Conservation (phyloP, 2,329 filamentous ascomycete genomes). For the Venturia carpophila region DNA sequence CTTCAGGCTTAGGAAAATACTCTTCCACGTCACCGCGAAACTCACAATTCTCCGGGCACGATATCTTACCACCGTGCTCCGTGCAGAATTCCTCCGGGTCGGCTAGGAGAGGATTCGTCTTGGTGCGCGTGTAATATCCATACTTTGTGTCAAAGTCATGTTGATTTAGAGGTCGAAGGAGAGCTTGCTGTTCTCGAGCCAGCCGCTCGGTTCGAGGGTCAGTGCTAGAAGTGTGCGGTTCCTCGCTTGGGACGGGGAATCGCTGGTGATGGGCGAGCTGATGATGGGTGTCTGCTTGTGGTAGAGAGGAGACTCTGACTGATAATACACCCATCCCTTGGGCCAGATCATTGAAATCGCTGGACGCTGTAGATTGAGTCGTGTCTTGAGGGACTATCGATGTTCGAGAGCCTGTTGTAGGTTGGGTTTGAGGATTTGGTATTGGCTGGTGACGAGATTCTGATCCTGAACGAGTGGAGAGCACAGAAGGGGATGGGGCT, state of each 20-base stretch:
- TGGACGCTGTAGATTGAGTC: neutral
- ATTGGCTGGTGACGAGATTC: neutral
- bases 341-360: neutral
- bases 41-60: too few relatives aligned
- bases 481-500: too few relatives aligned
- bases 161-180: too few relatives aligned
- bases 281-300: neutral
- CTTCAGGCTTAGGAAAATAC: too few relatives aligned
- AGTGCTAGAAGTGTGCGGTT: neutral
- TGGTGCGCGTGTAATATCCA: too few relatives aligned
- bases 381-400: neutral
- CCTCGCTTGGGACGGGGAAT: neutral
- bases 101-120: too few relatives aligned
- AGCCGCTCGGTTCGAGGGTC: neutral
- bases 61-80: too few relatives aligned
- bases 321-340: neutral
- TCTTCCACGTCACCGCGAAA: too few relatives aligned
- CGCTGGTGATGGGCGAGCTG: neutral
- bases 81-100: too few relatives aligned
- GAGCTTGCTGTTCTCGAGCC: too few relatives aligned
- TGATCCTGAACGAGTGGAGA: too few relatives aligned
- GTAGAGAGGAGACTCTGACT: neutral
- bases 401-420: neutral
- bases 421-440: neutral
- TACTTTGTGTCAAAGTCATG: too few relatives aligned